Percentiles rank a stretch among this genome's conserved stretches.
Evolutionary conservation across 805 yeast genomes (phyloP).

Genomic region (Hermanozyma aechmeae): DNA sequence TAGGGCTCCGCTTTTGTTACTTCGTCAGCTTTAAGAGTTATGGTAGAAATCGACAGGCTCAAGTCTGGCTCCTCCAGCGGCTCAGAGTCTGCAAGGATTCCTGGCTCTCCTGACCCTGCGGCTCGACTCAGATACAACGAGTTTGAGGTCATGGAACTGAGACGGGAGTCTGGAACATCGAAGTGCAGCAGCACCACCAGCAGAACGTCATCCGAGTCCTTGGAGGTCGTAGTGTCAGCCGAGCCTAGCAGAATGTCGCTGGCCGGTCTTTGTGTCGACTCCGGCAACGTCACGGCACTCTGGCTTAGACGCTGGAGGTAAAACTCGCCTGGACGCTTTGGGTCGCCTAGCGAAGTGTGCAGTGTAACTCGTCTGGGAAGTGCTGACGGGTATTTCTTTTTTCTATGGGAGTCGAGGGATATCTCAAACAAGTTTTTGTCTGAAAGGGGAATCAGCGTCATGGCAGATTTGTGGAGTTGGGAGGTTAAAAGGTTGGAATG

Average conservation of each 20-base stretch:
- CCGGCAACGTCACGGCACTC: conserved; percentile 11
- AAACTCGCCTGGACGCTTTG: conserved; percentile 33
- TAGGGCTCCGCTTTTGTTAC: no score
- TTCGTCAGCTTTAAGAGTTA: conserved; percentile 10
- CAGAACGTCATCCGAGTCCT: conserved; percentile 24
- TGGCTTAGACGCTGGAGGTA: conserved; percentile 22
- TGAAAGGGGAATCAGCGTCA: conserved; percentile 12
- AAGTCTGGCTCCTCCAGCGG: no score
- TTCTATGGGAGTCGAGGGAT: conserved; percentile 7
- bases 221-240: conserved; percentile 19
- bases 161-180: conserved; percentile 25
- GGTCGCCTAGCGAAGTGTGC: conserved; percentile 13
- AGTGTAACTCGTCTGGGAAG: conserved; percentile 21
- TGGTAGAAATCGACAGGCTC: conserved; percentile 14
- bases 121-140: no score
- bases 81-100: no score
- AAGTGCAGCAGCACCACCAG: conserved; percentile 25
- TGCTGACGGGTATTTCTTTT: conserved; percentile 10
- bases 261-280: neutral
- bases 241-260: conserved; percentile 16
- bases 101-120: no score
- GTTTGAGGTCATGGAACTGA: conserved; percentile 27
- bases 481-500: no score
- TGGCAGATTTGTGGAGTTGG: no score
- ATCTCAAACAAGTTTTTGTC: conserved; percentile 20